Evolutionary conservation across 176 grass and related monocot species (phyloP), one percentile per base, ranked within the genome.

Genomic region (Aegilops bicornis): DNA sequence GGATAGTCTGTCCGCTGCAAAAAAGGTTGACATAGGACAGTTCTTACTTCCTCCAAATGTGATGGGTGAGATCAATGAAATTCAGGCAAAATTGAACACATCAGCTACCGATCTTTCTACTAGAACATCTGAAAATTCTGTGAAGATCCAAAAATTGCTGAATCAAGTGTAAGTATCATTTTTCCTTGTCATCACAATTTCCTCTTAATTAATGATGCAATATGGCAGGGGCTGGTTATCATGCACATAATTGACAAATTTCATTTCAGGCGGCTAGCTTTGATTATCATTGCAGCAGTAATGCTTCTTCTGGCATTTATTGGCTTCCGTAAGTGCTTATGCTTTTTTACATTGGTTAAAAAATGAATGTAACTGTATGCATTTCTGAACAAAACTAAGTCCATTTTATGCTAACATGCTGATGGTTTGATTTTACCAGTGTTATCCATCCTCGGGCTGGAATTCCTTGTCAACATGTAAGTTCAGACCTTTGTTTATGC

Each of bases 271-370:
- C 50, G 88, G 36, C 27, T 94, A 60, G 85, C 69, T 89, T 94
- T 99, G 79, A 81, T 99, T 54, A 42, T 99, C 35, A 4, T 99
- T 78, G 87, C 97, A 0, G 94, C 94, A 40, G 90, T 91, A 32
- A 99, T 99, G 97, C 92, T 96, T 81, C 64, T 92, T 79, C 79
- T 99, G 86, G 92, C 92, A 80, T 99, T 99, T 91, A 4, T 96
- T 85, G 97, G 97, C 82, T 96, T 99, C 36, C 72, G 97, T 99
- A 82, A 96, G 94, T 87, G 10, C 54, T 77, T 33, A 66, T 71
- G 22, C 19, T 73, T 43, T 79, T 17, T 81, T 19, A 29, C 47
- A 54, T 47, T 32, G 22, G 19, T 65, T 78, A 50, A 35, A 30
- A 69, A 62, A 73, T 15, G 5, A 19, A 31, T 8, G 32, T 54